These are phyloP conservation scores for Leccinum fibrillosum DNA, from an alignment of 768 basidiomycete species.

Conservation along the genomic window DNA sequence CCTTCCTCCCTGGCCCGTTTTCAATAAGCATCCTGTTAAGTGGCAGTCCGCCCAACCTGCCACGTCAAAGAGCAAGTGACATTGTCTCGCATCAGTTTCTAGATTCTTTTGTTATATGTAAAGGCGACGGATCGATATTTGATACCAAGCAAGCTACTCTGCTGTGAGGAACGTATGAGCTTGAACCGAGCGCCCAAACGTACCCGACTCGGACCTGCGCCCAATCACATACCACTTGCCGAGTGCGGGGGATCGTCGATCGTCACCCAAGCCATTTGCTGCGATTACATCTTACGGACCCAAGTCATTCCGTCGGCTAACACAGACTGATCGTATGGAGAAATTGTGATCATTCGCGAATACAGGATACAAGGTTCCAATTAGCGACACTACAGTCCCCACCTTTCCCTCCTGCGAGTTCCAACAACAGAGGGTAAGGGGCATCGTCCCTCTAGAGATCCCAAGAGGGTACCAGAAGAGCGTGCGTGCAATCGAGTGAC, in stretches of 20 bases:
- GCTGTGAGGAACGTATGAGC: neutral
- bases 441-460: constrained; percentile 19
- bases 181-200: neutral
- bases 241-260: too few relatives aligned
- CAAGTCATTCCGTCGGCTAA: neutral
- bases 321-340: neutral
- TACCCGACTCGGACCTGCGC: neutral
- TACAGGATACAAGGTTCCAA: constrained; percentile 23
- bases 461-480: constrained; percentile 23
- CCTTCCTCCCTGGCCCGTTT: constrained; percentile 67
- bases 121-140: neutral
- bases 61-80: constrained; percentile 22
- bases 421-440: constrained; percentile 21
- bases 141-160: neutral
- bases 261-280: neutral
- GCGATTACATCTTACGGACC: neutral
- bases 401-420: constrained; percentile 17
- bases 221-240: too few relatives aligned
- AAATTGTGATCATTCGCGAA: constrained; percentile 15
- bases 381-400: constrained; percentile 24
- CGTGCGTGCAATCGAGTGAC: constrained; percentile 23
- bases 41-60: constrained; percentile 22
- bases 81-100: neutral
- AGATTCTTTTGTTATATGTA: neutral
- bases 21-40: constrained; percentile 20